phyloP scores from a whole-genome alignment of 208 protist genomes.

The Naegleria lovaniensis region DNA sequence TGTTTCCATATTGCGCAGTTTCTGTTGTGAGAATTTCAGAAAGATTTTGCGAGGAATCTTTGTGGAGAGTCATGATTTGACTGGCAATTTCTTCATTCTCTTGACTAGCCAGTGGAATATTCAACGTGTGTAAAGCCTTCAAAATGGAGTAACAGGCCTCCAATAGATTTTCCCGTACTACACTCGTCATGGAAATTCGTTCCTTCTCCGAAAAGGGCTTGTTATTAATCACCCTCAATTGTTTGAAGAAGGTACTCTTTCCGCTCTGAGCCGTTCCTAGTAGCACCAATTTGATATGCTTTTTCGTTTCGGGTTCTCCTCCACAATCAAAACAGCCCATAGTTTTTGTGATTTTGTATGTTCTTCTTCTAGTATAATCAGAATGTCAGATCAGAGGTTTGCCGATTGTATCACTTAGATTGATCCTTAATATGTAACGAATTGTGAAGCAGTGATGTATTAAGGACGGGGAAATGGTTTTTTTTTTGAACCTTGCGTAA shows the following conservation, averaged over 20 bases:
- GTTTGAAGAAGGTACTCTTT: constrained; percentile 54
- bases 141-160: not conserved
- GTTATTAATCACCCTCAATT: constrained; percentile 56
- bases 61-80: not conserved
- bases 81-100: not conserved
- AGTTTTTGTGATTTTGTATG: no score
- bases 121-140: not conserved
- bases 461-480: no score
- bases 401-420: no score
- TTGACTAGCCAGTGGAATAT: not conserved
- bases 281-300: not conserved
- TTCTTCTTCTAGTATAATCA: no score
- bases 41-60: not conserved
- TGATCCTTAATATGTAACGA: no score
- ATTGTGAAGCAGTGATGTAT: no score
- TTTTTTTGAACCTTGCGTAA: no score
- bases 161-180: not conserved
- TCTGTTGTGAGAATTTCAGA: constrained; percentile 31
- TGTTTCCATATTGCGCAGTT: constrained; percentile 45
- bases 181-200: not conserved
- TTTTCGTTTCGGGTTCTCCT: not conserved
- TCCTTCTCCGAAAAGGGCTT: constrained; percentile 22
- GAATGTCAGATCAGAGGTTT: no score
- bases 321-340: not conserved
- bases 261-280: constrained; percentile 49